Conservation (phyloP, 768 basidiomycete species). For the Epithele typhae region DNA sequence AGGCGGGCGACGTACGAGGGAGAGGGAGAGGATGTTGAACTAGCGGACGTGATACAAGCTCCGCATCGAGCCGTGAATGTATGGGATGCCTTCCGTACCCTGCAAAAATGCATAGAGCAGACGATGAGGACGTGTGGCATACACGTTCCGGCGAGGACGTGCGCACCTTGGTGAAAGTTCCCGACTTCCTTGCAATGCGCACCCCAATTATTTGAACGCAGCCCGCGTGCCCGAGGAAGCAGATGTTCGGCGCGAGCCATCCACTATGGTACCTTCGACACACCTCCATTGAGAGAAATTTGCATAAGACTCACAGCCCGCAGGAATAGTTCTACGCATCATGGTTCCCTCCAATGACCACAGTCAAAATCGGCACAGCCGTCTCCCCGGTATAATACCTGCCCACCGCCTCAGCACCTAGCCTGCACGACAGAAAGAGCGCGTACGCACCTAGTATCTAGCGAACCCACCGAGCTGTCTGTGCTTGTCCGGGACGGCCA, state of each 20-base stretch:
- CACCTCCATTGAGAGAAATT: slow-evolving; percentile 2
- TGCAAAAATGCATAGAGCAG: slow-evolving; percentile 38
- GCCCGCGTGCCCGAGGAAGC: slow-evolving; percentile 91
- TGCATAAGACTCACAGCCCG: slow-evolving; percentile 71
- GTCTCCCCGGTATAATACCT: slow-evolving; percentile 88
- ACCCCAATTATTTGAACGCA: slow-evolving; percentile 85
- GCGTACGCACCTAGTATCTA: slow-evolving; percentile 43
- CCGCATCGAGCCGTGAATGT: slow-evolving; percentile 62
- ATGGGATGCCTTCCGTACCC: slow-evolving; percentile 80
- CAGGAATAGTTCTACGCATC: slow-evolving; percentile 96
- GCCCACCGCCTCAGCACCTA: neutral
- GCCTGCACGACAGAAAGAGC: neutral
- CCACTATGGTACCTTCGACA: slow-evolving; percentile 95
- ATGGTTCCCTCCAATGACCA: slow-evolving; percentile 97
- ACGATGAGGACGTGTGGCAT: neutral
- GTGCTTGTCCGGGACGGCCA: slow-evolving; percentile 92
- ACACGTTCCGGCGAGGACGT: slow-evolving; percentile 61
- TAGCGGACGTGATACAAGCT: slow-evolving; percentile 91
- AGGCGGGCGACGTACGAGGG: slow-evolving; percentile 69
- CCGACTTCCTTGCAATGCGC: slow-evolving; percentile 86
- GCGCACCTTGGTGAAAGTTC: slow-evolving; percentile 80
- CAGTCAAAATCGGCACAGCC: slow-evolving; percentile 80
- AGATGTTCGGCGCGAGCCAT: slow-evolving; percentile 96
- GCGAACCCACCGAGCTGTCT: slow-evolving; percentile 79
- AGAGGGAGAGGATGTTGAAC: slow-evolving; percentile 75